Evolutionary conservation across 2,329 filamentous ascomycete genomes (phyloP).

Genomic region (Nannizzia gypsea): DNA sequence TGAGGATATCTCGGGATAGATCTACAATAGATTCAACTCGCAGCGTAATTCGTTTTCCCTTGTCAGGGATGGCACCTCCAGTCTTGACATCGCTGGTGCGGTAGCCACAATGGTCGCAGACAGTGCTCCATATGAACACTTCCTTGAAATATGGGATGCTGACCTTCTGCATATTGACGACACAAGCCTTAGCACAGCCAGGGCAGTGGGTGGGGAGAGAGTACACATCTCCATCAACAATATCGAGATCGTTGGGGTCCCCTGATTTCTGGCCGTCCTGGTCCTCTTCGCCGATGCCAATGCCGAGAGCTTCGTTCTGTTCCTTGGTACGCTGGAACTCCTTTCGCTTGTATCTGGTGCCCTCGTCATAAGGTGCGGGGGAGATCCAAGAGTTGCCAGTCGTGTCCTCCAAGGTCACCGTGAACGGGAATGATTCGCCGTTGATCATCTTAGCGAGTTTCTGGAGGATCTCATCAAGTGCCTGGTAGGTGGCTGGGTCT

Average conservation of each 20-base stretch:
- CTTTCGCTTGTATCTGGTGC: constrained; percentile 79
- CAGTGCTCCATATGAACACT: constrained; percentile 88
- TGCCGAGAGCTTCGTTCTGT: constrained; percentile 76
- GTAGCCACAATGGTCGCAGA: constrained; percentile 86
- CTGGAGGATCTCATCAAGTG: constrained; percentile 64
- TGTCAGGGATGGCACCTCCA: constrained; percentile 77
- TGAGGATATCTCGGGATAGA: constrained; percentile 83
- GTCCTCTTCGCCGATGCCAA: constrained; percentile 41
- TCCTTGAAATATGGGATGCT: constrained; percentile 98
- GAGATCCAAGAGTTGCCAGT: constrained; percentile 96
- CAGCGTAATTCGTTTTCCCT: constrained; percentile 73
- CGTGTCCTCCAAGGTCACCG: constrained; percentile 75
- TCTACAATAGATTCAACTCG: constrained; percentile 58
- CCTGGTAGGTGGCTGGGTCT: constrained; percentile 63
- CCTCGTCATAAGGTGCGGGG: constrained; percentile 59
- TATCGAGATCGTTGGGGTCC: constrained; percentile 59
- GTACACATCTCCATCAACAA: constrained; percentile 86
- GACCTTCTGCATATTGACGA: constrained; percentile 97
- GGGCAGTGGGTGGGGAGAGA: constrained; percentile 85
- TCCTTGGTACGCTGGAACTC: constrained; percentile 73
- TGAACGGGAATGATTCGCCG: constrained; percentile 73
- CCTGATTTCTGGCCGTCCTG: constrained; percentile 33
- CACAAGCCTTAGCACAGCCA: constrained; percentile 73
- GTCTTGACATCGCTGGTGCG: constrained; percentile 97
- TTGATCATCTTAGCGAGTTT: constrained; percentile 66